Conservation (phyloP, 805 yeast species). For the Candida ficus region DNA sequence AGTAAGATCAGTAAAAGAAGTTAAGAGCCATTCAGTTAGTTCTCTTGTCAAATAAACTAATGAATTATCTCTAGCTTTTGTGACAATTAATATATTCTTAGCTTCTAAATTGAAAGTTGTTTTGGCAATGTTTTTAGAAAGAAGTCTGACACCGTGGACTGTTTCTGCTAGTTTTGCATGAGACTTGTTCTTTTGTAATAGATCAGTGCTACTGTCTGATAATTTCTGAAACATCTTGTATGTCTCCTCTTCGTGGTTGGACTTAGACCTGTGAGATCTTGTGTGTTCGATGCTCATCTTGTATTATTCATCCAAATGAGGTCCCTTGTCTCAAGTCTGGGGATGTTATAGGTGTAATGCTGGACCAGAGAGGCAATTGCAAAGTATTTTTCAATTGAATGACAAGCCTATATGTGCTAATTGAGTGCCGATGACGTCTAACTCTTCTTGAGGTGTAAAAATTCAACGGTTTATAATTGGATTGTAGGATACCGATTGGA, state of each 20-base stretch:
- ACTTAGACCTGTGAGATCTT: neutral
- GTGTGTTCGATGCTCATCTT: too few relatives aligned
- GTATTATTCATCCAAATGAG: too few relatives aligned
- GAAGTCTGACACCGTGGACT: slow-evolving; percentile 72
- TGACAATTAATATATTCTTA: slow-evolving; percentile 70
- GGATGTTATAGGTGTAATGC: too few relatives aligned
- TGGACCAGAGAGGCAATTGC: too few relatives aligned
- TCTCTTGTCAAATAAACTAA: slow-evolving; percentile 72
- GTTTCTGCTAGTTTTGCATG: slow-evolving; percentile 77
- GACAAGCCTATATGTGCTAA: too few relatives aligned
- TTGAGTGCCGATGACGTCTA: too few relatives aligned
- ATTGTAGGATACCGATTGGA: too few relatives aligned
- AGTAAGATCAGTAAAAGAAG: slow-evolving; percentile 31
- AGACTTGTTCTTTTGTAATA: slow-evolving; percentile 48
- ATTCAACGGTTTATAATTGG: too few relatives aligned
- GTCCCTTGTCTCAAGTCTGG: too few relatives aligned
- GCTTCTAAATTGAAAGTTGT: slow-evolving; percentile 71
- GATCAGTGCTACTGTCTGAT: slow-evolving; percentile 32
- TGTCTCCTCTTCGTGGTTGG: slow-evolving; percentile 16
- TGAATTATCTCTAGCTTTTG: slow-evolving; percentile 85
- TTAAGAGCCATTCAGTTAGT: slow-evolving; percentile 70
- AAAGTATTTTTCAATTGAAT: too few relatives aligned
- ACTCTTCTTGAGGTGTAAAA: too few relatives aligned
- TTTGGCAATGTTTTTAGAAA: slow-evolving; percentile 64
- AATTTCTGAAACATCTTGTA: slow-evolving; percentile 19